phyloP scores from a whole-genome alignment of 1,284 basidiomycete genomes.

The Marasmius oreades region DNA sequence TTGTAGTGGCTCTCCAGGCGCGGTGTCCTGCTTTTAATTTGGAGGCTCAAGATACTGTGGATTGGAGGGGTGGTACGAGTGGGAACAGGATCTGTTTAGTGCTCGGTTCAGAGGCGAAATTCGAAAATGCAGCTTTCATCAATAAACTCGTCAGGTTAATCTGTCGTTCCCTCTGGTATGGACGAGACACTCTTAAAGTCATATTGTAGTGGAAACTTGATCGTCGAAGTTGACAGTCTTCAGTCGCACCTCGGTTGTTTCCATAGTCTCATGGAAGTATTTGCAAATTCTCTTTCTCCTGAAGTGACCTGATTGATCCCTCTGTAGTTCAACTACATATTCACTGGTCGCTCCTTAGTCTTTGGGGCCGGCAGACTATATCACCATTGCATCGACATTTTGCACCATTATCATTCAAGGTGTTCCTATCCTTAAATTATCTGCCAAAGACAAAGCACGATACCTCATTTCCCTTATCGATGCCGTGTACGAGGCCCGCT shows the following conservation, averaged over 20 bases:
- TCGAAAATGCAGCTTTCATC: background rate
- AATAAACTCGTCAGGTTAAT: conserved; percentile 4
- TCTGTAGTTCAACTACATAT: background rate
- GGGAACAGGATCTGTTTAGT: conserved; percentile 2
- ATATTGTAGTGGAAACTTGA: conserved; percentile 2
- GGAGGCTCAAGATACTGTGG: conserved; percentile 26
- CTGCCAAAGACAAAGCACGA: conserved; percentile 67
- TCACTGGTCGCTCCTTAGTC: conserved; percentile 30
- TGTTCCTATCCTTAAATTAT: conserved; percentile 55
- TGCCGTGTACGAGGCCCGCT: conserved; percentile 53
- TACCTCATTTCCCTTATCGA: conserved; percentile 72
- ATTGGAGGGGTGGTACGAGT: conserved; percentile 24
- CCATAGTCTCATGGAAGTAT: conserved; percentile 43
- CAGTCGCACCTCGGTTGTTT: conserved; percentile 47
- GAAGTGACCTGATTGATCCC: conserved; percentile 37
- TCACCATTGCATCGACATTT: conserved; percentile 58
- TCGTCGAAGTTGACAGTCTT: conserved; percentile 27
- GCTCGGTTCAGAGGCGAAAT: conserved; percentile 30
- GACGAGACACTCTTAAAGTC: background rate
- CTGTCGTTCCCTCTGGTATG: too few relatives aligned
- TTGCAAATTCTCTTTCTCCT: conserved; percentile 55
- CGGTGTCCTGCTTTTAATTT: conserved; percentile 61
- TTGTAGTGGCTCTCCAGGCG: conserved; percentile 59
- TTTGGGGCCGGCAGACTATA: conserved; percentile 69
- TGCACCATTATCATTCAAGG: conserved; percentile 56